phyloP scores from a whole-genome alignment of 345 rosid genomes.

The Populus ilicifolia region DNA sequence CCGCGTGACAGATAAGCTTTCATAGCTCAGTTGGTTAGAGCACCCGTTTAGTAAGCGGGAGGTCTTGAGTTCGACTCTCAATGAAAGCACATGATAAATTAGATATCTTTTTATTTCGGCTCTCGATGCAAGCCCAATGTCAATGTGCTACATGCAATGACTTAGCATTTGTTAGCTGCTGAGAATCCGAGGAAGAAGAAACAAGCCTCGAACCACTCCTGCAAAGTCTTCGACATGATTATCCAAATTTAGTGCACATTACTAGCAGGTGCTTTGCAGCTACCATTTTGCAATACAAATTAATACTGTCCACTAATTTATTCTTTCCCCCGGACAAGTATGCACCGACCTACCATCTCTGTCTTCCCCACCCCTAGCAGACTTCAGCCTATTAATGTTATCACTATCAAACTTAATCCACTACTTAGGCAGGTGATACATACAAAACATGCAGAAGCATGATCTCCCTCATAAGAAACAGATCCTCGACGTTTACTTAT shows the following conservation, averaged over 20 bases:
- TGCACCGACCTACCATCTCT: neutral
- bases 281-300: too few species aligned
- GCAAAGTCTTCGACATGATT: neutral
- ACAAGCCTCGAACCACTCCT: slow-evolving; percentile 1
- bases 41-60: slow-evolving; percentile 97
- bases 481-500: neutral
- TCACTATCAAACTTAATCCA: neutral
- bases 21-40: slow-evolving; percentile 96
- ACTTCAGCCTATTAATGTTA: neutral
- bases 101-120: too few species aligned
- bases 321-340: neutral
- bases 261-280: neutral
- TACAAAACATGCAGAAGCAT: neutral
- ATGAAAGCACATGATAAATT: too few species aligned
- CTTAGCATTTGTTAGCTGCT: slow-evolving; percentile 4
- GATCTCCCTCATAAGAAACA: neutral
- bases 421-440: neutral
- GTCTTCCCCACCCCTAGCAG: neutral
- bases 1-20: neutral
- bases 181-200: slow-evolving; percentile 22
- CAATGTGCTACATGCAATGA: slow-evolving; percentile 10
- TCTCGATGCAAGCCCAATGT: slow-evolving; percentile 1
- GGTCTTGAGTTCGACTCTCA: slow-evolving; percentile 98
- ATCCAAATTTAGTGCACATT: neutral
- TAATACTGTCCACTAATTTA: too few species aligned